phyloP scores from a whole-genome alignment of 1,139 yeast genomes.

The Taphrina betulina region DNA sequence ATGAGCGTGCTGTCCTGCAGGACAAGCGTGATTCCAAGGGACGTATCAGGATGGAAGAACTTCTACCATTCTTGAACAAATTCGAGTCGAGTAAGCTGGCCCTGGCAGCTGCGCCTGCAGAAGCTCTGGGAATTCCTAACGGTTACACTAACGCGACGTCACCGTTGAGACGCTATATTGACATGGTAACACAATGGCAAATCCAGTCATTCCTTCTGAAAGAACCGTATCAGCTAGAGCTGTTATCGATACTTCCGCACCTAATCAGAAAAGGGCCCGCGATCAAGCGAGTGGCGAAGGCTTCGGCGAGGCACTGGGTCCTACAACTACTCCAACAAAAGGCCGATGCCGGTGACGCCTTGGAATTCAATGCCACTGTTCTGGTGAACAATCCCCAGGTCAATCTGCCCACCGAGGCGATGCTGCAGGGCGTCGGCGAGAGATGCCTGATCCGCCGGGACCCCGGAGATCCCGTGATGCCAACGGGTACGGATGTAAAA shows the following conservation, averaged over 20 bases:
- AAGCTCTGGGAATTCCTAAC: conserved; percentile 40
- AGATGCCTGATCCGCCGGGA: conserved; percentile 4
- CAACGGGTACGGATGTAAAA: not conserved
- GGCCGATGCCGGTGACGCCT: not conserved
- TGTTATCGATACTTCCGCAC: not conserved
- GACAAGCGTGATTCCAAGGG: conserved; percentile 2
- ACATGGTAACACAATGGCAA: conserved; percentile 76
- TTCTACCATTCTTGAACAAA: not conserved
- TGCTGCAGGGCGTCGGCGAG: not conserved
- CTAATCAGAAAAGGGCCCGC: conserved; percentile 12
- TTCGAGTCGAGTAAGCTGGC: conserved; percentile 5
- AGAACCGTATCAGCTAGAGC: conserved; percentile 14
- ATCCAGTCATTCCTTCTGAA: conserved; percentile 49
- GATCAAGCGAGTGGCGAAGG: not conserved
- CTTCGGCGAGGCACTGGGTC: conserved; percentile 10
- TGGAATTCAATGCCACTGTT: conserved; percentile 3
- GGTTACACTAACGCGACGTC: conserved; percentile 79
- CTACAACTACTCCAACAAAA: conserved; percentile 7
- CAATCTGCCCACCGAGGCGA: conserved; percentile 8
- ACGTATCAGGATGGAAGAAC: not conserved
- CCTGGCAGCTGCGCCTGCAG: conserved; percentile 10
- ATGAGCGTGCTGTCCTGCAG: not conserved
- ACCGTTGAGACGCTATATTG: conserved; percentile 84
- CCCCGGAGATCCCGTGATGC: conserved; percentile 7
- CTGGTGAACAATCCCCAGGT: not conserved